Evolutionary conservation across 768 basidiomycete genomes (phyloP), one percentile per base, ranked within the genome.

Genomic region (Russula sp.): DNA sequence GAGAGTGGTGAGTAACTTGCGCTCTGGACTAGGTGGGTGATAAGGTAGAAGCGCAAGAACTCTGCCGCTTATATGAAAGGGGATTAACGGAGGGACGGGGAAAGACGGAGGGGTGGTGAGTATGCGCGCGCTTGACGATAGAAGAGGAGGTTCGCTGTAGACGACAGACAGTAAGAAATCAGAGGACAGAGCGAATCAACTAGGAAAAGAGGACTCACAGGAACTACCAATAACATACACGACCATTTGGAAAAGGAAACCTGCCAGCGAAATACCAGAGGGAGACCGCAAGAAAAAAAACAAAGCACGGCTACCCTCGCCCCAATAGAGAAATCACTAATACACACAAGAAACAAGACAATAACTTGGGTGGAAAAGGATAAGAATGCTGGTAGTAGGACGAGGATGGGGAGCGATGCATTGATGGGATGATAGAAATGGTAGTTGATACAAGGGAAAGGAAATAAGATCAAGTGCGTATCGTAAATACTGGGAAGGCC

Each of bases 291-390:
- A 32, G 35, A 61, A 51, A 27, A 31, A 37, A 52, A 42, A 37
- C 60, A 62, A 68, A 63, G 56, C 55, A 59, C 48, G 52, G 61
- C 57, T 31, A 47, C 57, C 62, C 59, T 51, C 63, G 60, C 57
- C 63, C 63, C 59, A 34, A 32, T 22, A 34, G 18, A 40, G 55
- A 27, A 59, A 51, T 35, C 60, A 54, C 52, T 59, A 53, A 55
- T 67, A 67, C 56, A 59, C 65, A 59, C 57, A 66, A 61, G 61
- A 68, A 57, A 52, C 42, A 59, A 60, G 27, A 40, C 16, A 66
- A 60, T 59, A 63, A 67, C 66, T 67, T 62, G 64, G 67, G 67
- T 58, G 61, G n/a, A 63, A 67, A 66, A 55, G 61, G 57, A 63
- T 62, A 58, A 48, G 20, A 39, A 50, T 67, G 55, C 45, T 51